These are phyloP conservation scores for Elsinoe arachidis DNA, from an alignment of 2,329 filamentous ascomycete species.

Conservation along the genomic window DNA sequence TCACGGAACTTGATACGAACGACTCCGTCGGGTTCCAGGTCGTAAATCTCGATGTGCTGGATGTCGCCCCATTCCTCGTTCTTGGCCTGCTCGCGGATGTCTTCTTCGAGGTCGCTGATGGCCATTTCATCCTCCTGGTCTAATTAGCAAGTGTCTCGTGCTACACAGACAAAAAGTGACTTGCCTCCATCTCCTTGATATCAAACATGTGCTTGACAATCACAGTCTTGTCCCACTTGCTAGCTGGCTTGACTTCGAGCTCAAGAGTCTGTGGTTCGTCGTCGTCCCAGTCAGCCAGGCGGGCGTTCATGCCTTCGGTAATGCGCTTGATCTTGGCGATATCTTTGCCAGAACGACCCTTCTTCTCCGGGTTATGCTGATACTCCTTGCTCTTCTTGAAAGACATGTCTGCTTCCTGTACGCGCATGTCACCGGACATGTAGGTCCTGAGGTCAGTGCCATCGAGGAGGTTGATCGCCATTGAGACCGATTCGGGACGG, in stretches of 20 bases:
- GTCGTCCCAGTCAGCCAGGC: constrained; percentile 91
- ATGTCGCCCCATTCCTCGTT: constrained; percentile 79
- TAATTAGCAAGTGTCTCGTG: constrained; percentile 18
- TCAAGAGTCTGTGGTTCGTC: constrained; percentile 55
- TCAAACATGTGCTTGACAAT: constrained; percentile 93
- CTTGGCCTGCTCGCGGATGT: constrained; percentile 80
- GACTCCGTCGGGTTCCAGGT: constrained; percentile 75
- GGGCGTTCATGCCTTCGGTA: constrained; percentile 75
- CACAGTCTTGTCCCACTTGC: constrained; percentile 67
- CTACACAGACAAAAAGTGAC: constrained; percentile 6
- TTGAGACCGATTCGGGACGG: constrained; percentile 82
- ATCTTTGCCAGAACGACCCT: constrained; percentile 58
- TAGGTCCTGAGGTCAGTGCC: constrained; percentile 71
- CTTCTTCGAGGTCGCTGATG: constrained; percentile 85
- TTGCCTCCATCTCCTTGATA: constrained; percentile 62
- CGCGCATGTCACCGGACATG: constrained; percentile 58
- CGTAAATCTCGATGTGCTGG: constrained; percentile 85
- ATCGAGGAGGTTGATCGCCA: constrained; percentile 73
- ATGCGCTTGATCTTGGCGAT: constrained; percentile 78
- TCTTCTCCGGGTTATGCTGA: constrained; percentile 37
- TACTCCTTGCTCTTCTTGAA: constrained; percentile 78
- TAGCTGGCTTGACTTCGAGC: constrained; percentile 37
- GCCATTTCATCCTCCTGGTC: constrained; percentile 63
- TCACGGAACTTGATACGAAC: constrained; percentile 76
- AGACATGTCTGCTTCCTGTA: constrained; percentile 76